A percentile compares a stretch with the other conserved stretches of the same genome.
phyloP scores from a whole-genome alignment of 805 yeast species.

The Clavispora asparagi region DNA sequence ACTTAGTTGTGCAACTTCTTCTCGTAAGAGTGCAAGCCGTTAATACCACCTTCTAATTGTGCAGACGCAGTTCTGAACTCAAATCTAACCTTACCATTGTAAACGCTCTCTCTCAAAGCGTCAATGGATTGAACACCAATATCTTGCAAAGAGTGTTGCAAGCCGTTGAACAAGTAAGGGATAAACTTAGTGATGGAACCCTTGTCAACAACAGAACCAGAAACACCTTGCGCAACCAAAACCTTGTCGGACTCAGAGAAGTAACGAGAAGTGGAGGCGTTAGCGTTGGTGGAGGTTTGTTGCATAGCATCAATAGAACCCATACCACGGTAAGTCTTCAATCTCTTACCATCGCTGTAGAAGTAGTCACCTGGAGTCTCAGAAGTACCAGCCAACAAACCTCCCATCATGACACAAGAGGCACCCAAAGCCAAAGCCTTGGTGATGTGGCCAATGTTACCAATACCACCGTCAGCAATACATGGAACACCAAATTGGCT shows the following conservation, averaged over 20 bases:
- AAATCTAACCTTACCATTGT: conserved; percentile 73
- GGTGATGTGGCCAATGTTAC: conserved; percentile 96
- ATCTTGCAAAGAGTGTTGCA: conserved; percentile 98
- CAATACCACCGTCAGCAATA: conserved; percentile 99
- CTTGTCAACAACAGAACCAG: conserved; percentile 94
- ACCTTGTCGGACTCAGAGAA: conserved; percentile 94
- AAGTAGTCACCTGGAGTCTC: conserved; percentile 99
- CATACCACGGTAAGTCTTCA: conserved; percentile 98
- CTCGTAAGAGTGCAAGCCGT: conserved; percentile 94
- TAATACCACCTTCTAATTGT: conserved; percentile 97
- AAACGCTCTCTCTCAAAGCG: conserved; percentile 60
- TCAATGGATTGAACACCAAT: conserved; percentile 74
- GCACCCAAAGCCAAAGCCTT: conserved; percentile 97
- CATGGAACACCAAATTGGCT: conserved; percentile 96
- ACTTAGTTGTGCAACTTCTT: conserved; percentile 89
- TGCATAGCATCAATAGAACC: conserved; percentile 99
- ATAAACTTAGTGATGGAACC: conserved; percentile 91
- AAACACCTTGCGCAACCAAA: conserved; percentile 97
- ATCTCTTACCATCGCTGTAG: conserved; percentile 96
- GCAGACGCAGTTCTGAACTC: conserved; percentile 98
- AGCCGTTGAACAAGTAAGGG: conserved; percentile 91
- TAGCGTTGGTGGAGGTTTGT: conserved; percentile 78
- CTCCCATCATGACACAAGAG: conserved; percentile 98
- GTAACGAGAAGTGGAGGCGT: conserved; percentile 97
- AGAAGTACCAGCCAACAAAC: conserved; percentile 96